These are phyloP conservation scores for Plasmodium cynomolgi DNA, from an alignment of 169 alveolate species.

Conservation along the genomic window DNA sequence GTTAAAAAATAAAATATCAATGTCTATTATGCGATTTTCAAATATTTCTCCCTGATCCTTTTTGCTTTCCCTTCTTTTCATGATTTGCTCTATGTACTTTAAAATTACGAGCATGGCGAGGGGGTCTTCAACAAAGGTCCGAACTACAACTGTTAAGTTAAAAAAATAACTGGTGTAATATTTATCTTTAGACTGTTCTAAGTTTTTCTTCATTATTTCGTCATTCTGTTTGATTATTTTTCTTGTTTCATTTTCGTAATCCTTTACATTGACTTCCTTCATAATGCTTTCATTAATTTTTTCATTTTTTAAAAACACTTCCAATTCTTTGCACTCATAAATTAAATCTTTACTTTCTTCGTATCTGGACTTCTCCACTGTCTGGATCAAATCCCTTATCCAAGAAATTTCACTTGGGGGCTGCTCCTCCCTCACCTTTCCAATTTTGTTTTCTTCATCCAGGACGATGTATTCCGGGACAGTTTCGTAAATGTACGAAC, in stretches of 20 bases:
- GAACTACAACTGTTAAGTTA: slow-evolving; percentile 41
- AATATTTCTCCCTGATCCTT: slow-evolving; percentile 18
- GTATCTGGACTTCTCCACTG: slow-evolving; percentile 20
- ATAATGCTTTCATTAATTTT: slow-evolving; percentile 20
- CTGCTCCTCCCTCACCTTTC: background rate
- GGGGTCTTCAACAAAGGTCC: slow-evolving; percentile 47
- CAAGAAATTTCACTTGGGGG: background rate
- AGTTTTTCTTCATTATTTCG: slow-evolving; percentile 42
- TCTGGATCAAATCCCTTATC: background rate
- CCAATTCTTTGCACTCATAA: slow-evolving; percentile 32
- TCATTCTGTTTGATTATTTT: slow-evolving; percentile 30
- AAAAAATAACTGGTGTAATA: slow-evolving; percentile 52
- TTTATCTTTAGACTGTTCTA: slow-evolving; percentile 29
- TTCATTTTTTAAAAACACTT: slow-evolving; percentile 29
- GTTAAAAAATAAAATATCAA: slow-evolving; percentile 66
- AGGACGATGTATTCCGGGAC: slow-evolving; percentile 44
- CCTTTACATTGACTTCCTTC: slow-evolving; percentile 2
- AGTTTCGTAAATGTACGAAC: slow-evolving; percentile 54
- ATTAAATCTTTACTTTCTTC: slow-evolving; percentile 25
- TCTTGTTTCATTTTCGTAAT: slow-evolving; percentile 19
- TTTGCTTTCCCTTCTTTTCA: slow-evolving; percentile 40
- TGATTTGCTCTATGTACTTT: slow-evolving; percentile 52
- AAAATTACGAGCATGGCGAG: slow-evolving; percentile 29
- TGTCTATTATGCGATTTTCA: slow-evolving; percentile 57
- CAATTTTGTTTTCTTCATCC: background rate